phyloP scores from a whole-genome alignment of 2,329 filamentous ascomycete species.

The Aspergillus sp. region DNA sequence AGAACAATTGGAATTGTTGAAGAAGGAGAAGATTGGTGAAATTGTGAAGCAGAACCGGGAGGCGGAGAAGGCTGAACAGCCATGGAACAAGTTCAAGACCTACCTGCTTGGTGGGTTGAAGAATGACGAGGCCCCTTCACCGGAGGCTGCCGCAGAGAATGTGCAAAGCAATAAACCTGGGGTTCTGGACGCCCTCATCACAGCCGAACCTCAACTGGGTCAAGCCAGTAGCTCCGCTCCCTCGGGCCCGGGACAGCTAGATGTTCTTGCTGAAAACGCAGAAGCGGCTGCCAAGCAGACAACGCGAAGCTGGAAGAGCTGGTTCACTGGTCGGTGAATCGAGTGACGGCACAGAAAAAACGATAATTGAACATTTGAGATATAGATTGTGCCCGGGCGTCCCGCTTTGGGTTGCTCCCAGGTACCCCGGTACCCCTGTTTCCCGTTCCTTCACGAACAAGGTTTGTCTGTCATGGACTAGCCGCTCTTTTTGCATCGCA shows the following conservation, averaged over 20 bases:
- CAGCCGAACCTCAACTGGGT: conserved; percentile 32
- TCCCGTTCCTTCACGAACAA: background rate
- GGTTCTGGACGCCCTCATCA: conserved; percentile 37
- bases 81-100: conserved; percentile 39
- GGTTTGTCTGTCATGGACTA: background rate
- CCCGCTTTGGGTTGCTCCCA: background rate
- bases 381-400: background rate
- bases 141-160: conserved; percentile 7
- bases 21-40: conserved; percentile 46
- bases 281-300: conserved; percentile 36
- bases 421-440: background rate
- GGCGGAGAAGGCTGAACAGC: conserved; percentile 39
- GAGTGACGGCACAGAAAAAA: background rate
- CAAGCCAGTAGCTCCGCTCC: conserved; percentile 19
- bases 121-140: conserved; percentile 27
- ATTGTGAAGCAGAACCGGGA: conserved; percentile 41
- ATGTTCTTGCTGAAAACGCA: conserved; percentile 37
- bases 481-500: conserved; percentile 7
- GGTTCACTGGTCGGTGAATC: conserved; percentile 38
- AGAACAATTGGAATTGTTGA: conserved; percentile 45
- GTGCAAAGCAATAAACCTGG: conserved; percentile 22
- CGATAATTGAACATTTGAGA: background rate
- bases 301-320: conserved; percentile 40
- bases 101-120: conserved; percentile 42
- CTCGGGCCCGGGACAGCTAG: conserved; percentile 32